Evolutionary conservation across 192 early-diverging fungal species (phyloP), one percentile per base, ranked within the genome.

Genomic region (Kickxella alabastrina): DNA sequence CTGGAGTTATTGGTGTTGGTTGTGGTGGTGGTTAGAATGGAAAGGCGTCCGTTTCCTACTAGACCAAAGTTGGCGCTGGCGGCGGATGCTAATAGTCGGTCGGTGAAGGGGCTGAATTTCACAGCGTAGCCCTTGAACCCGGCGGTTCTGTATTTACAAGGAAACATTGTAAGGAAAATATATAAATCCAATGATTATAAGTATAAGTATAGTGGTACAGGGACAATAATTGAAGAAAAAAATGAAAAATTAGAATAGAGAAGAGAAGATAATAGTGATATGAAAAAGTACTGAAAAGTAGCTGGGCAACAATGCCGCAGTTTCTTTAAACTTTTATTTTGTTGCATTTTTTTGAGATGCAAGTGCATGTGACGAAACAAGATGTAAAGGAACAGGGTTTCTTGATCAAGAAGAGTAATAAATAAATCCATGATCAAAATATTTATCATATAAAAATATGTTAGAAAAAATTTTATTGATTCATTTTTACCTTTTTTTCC

Each of bases 1-100:
- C 27, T 40, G 78, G 18, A 49, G 32, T 4, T n/a, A n/a, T 38
- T 37, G 0, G 52, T 55, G 49, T 28, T 58, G 44, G 43, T 78
- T 10, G 12, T 14, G 21, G 43, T 7, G 23, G 43, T 60, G 55
- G 69, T 81, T 5, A 95, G 69, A 36, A 94, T 68, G 77, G 81
- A 90, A 31, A 98, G 80, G 49, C 88, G 67, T 18, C 95, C 97
- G 68, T 98, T 99, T 10, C 97, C 95, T 9, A 93, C 94, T 13
- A 99, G 83, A 10, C 95, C 97, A 81, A 88, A 99, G 79, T 98
- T 99, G 35, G 95, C 89, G 28, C 90, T 85, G 23, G 87, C 79
- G 0, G 92, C 93, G 15, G 83, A 82, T 1, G 97, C 95, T 12
- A 98, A 52, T 42, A 89, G 83, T 55, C 85, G 79, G 60, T 93